A percentile compares a stretch with the other conserved stretches of the same genome.
Conservation (phyloP, 1,284 basidiomycete species). For the Microbotryomycetes sp. region DNA sequence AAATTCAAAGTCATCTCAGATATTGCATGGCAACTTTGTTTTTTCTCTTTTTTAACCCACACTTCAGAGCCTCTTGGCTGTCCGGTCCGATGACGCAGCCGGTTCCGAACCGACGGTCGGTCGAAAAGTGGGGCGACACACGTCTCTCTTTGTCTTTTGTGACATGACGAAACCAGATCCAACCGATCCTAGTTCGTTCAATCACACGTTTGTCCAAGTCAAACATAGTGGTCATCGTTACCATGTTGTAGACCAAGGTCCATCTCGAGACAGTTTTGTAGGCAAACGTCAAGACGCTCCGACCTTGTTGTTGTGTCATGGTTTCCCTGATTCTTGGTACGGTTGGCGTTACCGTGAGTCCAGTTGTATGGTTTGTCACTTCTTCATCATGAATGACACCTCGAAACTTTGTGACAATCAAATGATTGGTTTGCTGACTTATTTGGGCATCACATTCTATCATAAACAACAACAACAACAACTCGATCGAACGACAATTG, state of each 20-base stretch:
- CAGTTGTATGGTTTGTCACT: too few species aligned
- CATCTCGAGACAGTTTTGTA: not conserved
- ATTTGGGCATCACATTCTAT: not conserved
- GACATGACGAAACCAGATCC: constrained; percentile 4
- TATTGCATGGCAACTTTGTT: too few species aligned
- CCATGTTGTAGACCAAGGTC: constrained; percentile 28
- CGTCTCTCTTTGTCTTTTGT: not conserved
- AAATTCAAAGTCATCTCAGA: too few species aligned
- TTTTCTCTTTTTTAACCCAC: too few species aligned
- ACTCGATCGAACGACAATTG: not conserved
- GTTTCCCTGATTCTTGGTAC: constrained; percentile 34
- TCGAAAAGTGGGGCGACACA: not conserved
- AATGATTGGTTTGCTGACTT: not conserved
- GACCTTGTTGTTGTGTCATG: constrained; percentile 29
- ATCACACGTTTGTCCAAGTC: constrained; percentile 17
- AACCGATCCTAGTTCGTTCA: constrained; percentile 11
- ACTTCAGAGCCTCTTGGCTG: too few species aligned
- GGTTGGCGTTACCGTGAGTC: constrained; percentile 22
- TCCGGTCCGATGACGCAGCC: too few species aligned
- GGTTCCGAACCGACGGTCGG: not conserved
- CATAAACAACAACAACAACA: constrained; percentile 1
- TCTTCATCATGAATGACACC: too few species aligned
- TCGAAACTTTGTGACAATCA: too few species aligned
- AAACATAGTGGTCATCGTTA: constrained; percentile 20
- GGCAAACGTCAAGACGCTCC: constrained; percentile 7